Evolutionary conservation across 2,329 filamentous ascomycete genomes (phyloP).

Genomic region (Neoascochyta sp.): DNA sequence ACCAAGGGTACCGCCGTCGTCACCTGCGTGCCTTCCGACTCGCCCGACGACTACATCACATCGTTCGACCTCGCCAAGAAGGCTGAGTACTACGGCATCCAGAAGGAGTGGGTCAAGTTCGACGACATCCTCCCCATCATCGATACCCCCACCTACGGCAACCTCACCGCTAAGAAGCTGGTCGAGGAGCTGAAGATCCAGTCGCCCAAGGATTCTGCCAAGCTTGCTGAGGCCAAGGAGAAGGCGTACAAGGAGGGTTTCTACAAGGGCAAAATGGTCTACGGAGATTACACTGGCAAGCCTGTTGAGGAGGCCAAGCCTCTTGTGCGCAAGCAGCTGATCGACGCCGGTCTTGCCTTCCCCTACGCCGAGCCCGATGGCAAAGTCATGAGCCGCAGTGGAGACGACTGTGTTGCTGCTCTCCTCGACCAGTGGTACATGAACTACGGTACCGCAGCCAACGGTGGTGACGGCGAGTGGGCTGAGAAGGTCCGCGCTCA

Average conservation of each 20-base stretch:
- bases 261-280: constrained; percentile 88
- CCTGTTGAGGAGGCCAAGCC: constrained; percentile 83
- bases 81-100: constrained; percentile 85
- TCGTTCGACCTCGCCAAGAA: constrained; percentile 88
- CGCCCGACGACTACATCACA: constrained; percentile 91
- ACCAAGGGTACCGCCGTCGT: constrained; percentile 97
- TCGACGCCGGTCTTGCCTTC: constrained; percentile 77
- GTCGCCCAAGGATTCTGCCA: constrained; percentile 89
- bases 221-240: constrained; percentile 91
- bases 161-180: constrained; percentile 76
- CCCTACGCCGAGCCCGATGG: constrained; percentile 91
- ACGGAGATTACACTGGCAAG: constrained; percentile 84
- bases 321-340: constrained; percentile 73
- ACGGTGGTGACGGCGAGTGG: constrained; percentile 73
- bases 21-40: constrained; percentile 92
- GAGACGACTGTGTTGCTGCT: constrained; percentile 88
- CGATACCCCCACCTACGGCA: constrained; percentile 75
- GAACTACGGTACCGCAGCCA: constrained; percentile 69
- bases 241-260: constrained; percentile 95
- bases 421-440: constrained; percentile 97
- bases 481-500: constrained; percentile 58
- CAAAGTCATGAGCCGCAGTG: constrained; percentile 79
- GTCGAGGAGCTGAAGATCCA: constrained; percentile 94
- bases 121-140: constrained; percentile 74
- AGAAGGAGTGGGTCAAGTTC: constrained; percentile 92